A percentile compares a stretch with the other conserved stretches of the same genome.
Evolutionary conservation across 2,329 filamentous ascomycete genomes (phyloP).

Genomic region (Colletotrichum somersetense): DNA sequence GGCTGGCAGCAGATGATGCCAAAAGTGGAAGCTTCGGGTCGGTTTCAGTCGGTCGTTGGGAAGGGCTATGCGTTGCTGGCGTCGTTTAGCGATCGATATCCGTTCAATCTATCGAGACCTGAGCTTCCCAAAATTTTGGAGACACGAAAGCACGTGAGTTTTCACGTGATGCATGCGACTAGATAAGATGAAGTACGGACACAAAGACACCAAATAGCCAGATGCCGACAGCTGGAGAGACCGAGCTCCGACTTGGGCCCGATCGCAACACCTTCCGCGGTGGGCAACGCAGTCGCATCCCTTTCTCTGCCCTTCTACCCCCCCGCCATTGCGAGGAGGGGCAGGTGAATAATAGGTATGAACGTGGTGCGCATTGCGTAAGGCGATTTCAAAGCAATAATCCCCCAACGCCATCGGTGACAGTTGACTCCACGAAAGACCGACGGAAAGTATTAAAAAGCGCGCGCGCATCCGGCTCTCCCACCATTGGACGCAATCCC

Average conservation of each 20-base stretch:
- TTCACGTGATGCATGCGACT: slow-evolving; percentile 6
- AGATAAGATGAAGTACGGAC: slow-evolving; percentile 2
- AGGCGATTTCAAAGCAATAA: slow-evolving; percentile 56
- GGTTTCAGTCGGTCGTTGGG: slow-evolving; percentile 16
- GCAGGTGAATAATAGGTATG: not conserved
- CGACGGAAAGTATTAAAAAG: slow-evolving; percentile 33
- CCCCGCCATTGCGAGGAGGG: slow-evolving; percentile 12
- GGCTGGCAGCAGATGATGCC: slow-evolving; percentile 34
- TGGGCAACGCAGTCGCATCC: slow-evolving; percentile 3
- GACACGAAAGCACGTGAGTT: slow-evolving; percentile 6
- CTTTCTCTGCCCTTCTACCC: not conserved
- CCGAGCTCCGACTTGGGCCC: slow-evolving; percentile 26
- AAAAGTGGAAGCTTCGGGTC: slow-evolving; percentile 40
- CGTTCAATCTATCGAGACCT: slow-evolving; percentile 18
- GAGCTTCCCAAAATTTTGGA: slow-evolving; percentile 38
- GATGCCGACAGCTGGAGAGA: slow-evolving; percentile 2
- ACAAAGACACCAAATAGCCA: not conserved
- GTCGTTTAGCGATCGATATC: slow-evolving; percentile 24
- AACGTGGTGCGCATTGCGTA: not conserved
- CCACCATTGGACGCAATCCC: slow-evolving; percentile 1
- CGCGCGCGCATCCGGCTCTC: slow-evolving; percentile 16
- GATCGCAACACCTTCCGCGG: not conserved
- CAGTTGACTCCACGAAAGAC: slow-evolving; percentile 31
- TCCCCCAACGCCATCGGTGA: slow-evolving; percentile 39
- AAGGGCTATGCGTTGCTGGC: slow-evolving; percentile 33